phyloP scores from a whole-genome alignment of 495 filamentous ascomycete species.

The Aspergillus kassunensis region DNA sequence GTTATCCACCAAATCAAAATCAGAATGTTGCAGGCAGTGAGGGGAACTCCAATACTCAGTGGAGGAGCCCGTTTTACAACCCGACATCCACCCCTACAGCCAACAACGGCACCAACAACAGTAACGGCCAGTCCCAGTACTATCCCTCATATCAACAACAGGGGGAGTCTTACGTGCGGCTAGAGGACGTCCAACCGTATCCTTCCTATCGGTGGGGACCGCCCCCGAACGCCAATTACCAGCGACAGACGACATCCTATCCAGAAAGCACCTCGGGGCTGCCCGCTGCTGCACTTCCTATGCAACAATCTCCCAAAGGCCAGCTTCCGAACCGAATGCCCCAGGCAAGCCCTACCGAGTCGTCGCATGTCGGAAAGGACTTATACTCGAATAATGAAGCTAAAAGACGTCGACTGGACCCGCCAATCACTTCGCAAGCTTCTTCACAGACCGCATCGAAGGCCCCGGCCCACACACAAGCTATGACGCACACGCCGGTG shows the following conservation, averaged over 20 bases:
- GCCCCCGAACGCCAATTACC: background rate
- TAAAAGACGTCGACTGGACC: slow-evolving; percentile 4
- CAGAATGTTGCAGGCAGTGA: background rate
- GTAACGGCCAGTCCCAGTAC: background rate
- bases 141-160: slow-evolving; percentile 5
- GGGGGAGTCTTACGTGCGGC: slow-evolving; percentile 2
- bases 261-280: background rate
- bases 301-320: slow-evolving; percentile 4
- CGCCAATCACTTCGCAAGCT: background rate
- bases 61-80: slow-evolving; percentile 4
- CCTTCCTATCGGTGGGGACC: slow-evolving; percentile 5
- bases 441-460: background rate
- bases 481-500: background rate
- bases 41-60: background rate
- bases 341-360: background rate
- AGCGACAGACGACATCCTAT: background rate
- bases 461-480: background rate
- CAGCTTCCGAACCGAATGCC: slow-evolving; percentile 1
- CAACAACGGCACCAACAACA: background rate
- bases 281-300: background rate
- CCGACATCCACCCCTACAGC: background rate
- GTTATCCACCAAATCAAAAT: background rate
- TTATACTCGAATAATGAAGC: background rate
- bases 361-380: background rate
- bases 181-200: slow-evolving; percentile 5